Evolutionary conservation across 176 grass and related monocot species (phyloP).

Genomic region (Aegilops sharonensis): DNA sequence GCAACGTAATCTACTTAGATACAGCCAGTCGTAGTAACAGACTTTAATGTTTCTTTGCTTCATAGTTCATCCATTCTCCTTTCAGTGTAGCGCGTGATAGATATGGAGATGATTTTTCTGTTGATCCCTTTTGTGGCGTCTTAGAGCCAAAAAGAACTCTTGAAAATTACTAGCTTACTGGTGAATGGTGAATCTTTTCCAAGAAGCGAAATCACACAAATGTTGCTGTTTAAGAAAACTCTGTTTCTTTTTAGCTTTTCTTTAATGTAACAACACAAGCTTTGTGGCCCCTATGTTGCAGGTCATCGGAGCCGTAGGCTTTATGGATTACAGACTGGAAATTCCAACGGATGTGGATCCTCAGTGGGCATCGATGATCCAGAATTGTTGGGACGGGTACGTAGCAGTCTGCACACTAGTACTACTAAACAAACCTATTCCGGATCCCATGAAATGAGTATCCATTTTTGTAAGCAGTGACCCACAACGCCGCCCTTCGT

Average conservation of each 20-base stretch:
- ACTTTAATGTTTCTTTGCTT: neutral
- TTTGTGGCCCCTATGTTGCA: slow-evolving; percentile 14
- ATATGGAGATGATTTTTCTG: neutral
- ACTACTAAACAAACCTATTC: neutral
- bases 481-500: slow-evolving; percentile 60
- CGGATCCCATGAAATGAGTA: neutral
- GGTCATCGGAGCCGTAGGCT: slow-evolving; percentile 89
- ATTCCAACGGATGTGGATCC: slow-evolving; percentile 66
- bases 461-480: slow-evolving; percentile 48
- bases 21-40: neutral
- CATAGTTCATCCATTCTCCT: neutral
- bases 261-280: neutral
- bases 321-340: slow-evolving; percentile 90
- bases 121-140: neutral
- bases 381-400: slow-evolving; percentile 93
- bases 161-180: neutral
- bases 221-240: neutral
- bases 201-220: neutral
- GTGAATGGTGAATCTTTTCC: neutral
- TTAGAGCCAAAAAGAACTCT: neutral
- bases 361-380: slow-evolving; percentile 71
- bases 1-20: neutral
- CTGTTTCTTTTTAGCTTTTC: neutral
- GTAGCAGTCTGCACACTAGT: neutral
- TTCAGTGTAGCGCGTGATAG: neutral